These are phyloP conservation scores for Hibiscus syriacus DNA, from an alignment of 345 rosid genomes.

Conservation along the genomic window DNA sequence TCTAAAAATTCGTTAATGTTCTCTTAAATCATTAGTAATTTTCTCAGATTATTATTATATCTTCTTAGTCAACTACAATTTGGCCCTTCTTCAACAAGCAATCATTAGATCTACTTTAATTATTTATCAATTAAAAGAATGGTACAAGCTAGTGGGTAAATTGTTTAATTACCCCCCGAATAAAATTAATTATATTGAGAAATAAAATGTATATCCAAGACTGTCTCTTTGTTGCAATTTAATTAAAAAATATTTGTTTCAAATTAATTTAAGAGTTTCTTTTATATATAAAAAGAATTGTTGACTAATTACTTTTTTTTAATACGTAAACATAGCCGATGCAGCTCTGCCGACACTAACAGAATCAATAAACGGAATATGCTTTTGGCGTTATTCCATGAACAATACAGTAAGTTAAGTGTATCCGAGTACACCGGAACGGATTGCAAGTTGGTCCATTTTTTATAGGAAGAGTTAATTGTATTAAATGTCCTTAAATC, in stretches of 20 bases:
- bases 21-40: no score
- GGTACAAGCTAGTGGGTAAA: background rate
- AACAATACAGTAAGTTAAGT: background rate
- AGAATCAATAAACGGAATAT: background rate
- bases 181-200: background rate
- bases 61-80: no score
- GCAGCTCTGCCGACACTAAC: constrained; percentile 17
- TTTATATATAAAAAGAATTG: background rate
- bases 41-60: no score
- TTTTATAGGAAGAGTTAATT: no score
- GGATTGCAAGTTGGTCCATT: no score
- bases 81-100: no score
- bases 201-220: no score
- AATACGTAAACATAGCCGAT: background rate
- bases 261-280: background rate
- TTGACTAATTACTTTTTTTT: background rate
- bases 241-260: background rate
- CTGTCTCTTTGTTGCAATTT: no score
- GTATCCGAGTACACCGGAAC: no score
- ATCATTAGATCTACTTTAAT: background rate
- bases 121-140: background rate
- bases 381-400: background rate
- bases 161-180: background rate
- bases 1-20: no score
- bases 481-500: no score